Evolutionary conservation across 768 basidiomycete genomes (phyloP).

Genomic region (Panaeolus papilionaceus): DNA sequence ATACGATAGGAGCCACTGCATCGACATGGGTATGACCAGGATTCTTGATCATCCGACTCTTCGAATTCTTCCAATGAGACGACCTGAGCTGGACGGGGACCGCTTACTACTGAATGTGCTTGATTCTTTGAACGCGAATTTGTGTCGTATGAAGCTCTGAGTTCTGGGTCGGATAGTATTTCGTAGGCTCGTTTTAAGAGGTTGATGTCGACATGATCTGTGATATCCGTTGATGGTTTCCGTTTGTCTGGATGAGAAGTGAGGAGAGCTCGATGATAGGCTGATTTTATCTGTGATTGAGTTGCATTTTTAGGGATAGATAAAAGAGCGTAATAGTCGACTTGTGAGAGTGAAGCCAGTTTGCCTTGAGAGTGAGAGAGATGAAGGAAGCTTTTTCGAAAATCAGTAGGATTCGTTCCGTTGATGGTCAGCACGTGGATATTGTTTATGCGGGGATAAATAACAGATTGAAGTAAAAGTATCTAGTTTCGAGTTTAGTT

Average conservation of each 20-base stretch:
- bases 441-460: no score
- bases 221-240: background rate
- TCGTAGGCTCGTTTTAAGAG: conserved; percentile 71
- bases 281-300: conserved; percentile 61
- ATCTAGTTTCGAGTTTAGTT: no score
- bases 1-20: conserved; percentile 76
- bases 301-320: conserved; percentile 53
- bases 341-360: conserved; percentile 19
- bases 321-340: conserved; percentile 69
- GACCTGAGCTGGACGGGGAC: conserved; percentile 76
- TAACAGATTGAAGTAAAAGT: no score
- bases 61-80: conserved; percentile 81
- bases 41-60: conserved; percentile 37
- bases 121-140: conserved; percentile 24
- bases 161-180: conserved; percentile 57
- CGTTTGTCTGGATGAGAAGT: conserved; percentile 60
- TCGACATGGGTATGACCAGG: conserved; percentile 71
- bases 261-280: conserved; percentile 69
- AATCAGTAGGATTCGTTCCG: no score
- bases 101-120: conserved; percentile 23
- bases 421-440: no score
- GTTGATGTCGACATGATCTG: conserved; percentile 50
- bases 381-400: no score
- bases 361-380: background rate
- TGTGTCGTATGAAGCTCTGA: conserved; percentile 59